Percentiles rank a stretch among this genome's conserved stretches.
Conservation (phyloP, 306 rosid species). For the Corylus avellana region DNA sequence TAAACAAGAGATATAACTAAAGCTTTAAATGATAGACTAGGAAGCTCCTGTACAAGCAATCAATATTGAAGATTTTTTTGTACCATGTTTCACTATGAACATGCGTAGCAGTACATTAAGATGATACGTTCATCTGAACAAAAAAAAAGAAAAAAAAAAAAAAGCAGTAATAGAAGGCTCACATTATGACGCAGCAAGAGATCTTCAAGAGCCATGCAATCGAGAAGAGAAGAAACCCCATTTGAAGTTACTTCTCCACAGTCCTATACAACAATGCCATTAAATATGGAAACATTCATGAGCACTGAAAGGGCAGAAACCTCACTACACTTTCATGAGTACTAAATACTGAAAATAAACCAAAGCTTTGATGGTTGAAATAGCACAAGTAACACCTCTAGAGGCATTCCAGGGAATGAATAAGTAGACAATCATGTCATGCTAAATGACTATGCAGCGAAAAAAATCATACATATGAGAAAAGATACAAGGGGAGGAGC, state of each 20-base stretch:
- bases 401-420: background rate
- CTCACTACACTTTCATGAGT: conserved; percentile 4
- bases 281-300: conserved; percentile 9
- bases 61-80: conserved; percentile 13
- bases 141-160: conserved; percentile 1
- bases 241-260: conserved; percentile 71
- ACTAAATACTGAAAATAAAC: background rate
- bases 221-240: conserved; percentile 66
- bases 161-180: conserved; percentile 32
- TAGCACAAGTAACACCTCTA: background rate
- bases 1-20: conserved; percentile 22
- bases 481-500: background rate
- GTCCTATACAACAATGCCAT: conserved; percentile 50
- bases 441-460: background rate
- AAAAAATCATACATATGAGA: background rate
- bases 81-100: conserved; percentile 10
- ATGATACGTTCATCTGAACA: background rate
- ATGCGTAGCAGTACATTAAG: background rate
- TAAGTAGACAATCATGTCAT: background rate
- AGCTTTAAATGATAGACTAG: conserved; percentile 4
- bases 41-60: conserved; percentile 15
- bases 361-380: background rate
- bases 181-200: conserved; percentile 79
- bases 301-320: conserved; percentile 14
- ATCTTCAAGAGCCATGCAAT: conserved; percentile 83